Evolutionary conservation across 164 flowering plant species (phyloP).

Genomic region (Vitis amurensis): DNA sequence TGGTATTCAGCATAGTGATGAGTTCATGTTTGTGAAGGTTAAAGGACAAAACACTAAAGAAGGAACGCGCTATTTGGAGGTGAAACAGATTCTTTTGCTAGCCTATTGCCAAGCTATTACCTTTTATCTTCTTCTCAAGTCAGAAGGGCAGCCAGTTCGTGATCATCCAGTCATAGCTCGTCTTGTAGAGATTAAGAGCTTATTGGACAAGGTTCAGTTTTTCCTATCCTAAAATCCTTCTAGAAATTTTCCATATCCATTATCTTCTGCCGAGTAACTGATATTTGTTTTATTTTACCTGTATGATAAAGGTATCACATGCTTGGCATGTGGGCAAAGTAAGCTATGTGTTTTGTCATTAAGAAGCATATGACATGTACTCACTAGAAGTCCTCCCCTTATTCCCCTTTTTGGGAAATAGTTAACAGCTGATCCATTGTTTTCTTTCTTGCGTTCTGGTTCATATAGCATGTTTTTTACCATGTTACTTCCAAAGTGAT

Average conservation of each 20-base stretch:
- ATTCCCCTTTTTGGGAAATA: no score
- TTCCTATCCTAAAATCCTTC: not conserved
- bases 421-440: no score
- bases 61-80: conserved; percentile 68
- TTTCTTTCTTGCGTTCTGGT: no score
- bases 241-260: not conserved
- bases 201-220: conserved; percentile 67
- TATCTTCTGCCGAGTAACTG: not conserved
- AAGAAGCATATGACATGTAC: no score
- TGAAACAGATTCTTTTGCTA: conserved; percentile 65
- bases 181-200: conserved; percentile 72
- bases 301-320: no score
- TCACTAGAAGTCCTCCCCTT: no score
- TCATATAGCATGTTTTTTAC: no score
- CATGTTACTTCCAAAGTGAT: no score
- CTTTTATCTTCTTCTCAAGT: conserved; percentile 91
- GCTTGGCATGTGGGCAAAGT: no score
- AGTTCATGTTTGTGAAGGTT: conserved; percentile 42
- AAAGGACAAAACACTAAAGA: conserved; percentile 36
- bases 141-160: conserved; percentile 85
- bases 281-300: not conserved
- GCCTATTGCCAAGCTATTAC: conserved; percentile 87
- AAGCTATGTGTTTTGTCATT: no score
- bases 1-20: not conserved
- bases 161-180: conserved; percentile 94